Conservation (phyloP, 768 basidiomycete genomes). For the Boletus edulis region DNA sequence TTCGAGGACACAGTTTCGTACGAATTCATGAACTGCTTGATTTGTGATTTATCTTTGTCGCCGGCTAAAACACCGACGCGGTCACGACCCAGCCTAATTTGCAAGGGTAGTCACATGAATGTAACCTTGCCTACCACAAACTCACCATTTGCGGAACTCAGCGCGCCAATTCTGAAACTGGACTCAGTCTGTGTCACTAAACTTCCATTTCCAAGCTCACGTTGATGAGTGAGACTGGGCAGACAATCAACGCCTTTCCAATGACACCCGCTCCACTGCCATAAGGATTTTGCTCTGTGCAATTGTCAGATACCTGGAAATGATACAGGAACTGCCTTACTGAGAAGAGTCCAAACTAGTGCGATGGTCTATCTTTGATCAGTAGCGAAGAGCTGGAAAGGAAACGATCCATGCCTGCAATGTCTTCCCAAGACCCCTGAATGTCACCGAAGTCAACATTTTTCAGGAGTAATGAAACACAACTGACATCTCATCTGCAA, state of each 20-base stretch:
- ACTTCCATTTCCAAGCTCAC: constrained; percentile 42
- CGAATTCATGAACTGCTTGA: constrained; percentile 77
- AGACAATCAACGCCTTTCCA: constrained; percentile 87
- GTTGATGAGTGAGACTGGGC: constrained; percentile 87
- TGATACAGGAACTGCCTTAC: constrained; percentile 43
- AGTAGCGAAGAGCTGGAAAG: constrained; percentile 1
- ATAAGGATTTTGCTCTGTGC: constrained; percentile 81
- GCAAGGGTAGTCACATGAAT: neutral
- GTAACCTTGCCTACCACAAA: constrained; percentile 9
- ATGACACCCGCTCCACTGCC: constrained; percentile 50
- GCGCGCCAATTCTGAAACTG: constrained; percentile 82
- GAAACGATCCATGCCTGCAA: constrained; percentile 51
- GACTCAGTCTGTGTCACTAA: neutral
- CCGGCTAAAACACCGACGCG: constrained; percentile 58
- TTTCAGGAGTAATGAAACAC: neutral
- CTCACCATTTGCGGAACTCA: constrained; percentile 94
- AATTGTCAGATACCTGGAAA: neutral
- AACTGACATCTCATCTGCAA: constrained; percentile 91
- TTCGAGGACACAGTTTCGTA: constrained; percentile 32
- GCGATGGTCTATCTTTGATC: constrained; percentile 60
- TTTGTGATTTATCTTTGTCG: constrained; percentile 51
- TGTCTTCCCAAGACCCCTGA: constrained; percentile 97
- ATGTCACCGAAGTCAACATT: constrained; percentile 10
- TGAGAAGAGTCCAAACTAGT: constrained; percentile 90
- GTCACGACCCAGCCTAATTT: constrained; percentile 51